phyloP scores from a whole-genome alignment of 768 basidiomycete species.

The Dioszegia crocea region DNA sequence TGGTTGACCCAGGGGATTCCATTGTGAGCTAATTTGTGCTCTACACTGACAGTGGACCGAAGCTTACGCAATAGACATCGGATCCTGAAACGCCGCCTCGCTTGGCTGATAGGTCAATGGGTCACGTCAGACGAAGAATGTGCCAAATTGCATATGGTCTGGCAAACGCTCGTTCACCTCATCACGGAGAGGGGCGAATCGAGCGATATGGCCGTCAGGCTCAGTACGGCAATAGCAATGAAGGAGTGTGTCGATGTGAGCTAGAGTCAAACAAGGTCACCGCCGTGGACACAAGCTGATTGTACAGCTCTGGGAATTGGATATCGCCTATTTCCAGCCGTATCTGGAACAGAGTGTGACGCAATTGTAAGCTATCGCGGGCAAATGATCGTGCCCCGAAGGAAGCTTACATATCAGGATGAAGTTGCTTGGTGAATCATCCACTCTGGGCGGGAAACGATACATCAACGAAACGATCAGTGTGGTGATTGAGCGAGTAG shows the following conservation, averaged over 20 bases:
- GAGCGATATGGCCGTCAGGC: constrained; percentile 76
- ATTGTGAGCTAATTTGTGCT: constrained; percentile 16
- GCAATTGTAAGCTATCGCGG: constrained; percentile 31
- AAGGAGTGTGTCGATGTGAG: constrained; percentile 80
- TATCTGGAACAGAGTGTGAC: constrained; percentile 38
- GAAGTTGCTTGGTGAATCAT: constrained; percentile 37
- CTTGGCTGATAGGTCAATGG: constrained; percentile 92
- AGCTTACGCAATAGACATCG: constrained; percentile 61
- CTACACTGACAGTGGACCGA: neutral
- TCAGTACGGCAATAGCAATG: constrained; percentile 75
- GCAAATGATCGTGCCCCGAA: neutral
- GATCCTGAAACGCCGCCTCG: constrained; percentile 88
- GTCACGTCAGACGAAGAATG: constrained; percentile 61
- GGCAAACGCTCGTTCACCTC: constrained; percentile 76
- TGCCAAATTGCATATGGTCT: constrained; percentile 59
- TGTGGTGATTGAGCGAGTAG: constrained; percentile 45
- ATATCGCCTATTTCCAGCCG: constrained; percentile 42
- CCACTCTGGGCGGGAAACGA: constrained; percentile 44
- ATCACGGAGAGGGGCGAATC: constrained; percentile 63
- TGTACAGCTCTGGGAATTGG: constrained; percentile 45
- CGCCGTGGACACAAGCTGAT: neutral
- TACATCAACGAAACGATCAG: constrained; percentile 42
- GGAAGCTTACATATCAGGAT: constrained; percentile 18
- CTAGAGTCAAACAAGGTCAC: constrained; percentile 1
- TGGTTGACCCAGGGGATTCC: constrained; percentile 33